Base-by-base conservation (phyloP, 1,284 basidiomycete species). In the Cryptococcus hybrid region DNA sequence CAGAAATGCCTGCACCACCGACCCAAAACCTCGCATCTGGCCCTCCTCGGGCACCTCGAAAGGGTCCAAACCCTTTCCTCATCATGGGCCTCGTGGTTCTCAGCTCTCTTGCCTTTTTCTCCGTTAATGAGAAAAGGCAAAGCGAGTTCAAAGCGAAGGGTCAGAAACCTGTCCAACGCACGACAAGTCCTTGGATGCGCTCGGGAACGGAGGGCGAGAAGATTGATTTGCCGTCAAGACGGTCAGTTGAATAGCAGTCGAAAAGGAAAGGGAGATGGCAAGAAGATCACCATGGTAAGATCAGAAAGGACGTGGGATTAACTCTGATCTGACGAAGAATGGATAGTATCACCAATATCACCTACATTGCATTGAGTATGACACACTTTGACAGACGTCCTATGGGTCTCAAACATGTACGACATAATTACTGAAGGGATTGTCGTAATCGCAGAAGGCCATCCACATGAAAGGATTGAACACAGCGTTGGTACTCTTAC, bases 11-110 rank as follows among this genome's bases (percentile, higher is more conserved):
- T 30, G 4, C 30, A 4, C 30, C 30, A 30, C 30, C 30, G 4
- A 30, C 11, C 50, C 47, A 7, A 35, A 15, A 12, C 47, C 47
- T 47, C 47, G 47, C 18, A 9, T 47, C 12, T n/a, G 47, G 40
- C 40, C 50, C 56, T 12, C 40, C 11, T 12, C 43, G 59, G 13
- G 49, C 56, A 40, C 65, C 71, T 12, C 59, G 59, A 5, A 61
- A 59, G 40, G 72, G 69, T 38, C 75, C 75, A 1, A 73, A 75
- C 56, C 68, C 69, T 3, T 58, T 71, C 52, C 50, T 77, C 11
- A 47, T 77, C 38, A 61, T 69, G 18, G 75, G 71, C 37, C 53
- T 77, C 34, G 62, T 69, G 30, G 67, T 67, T 43, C 46, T 64
- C 11, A 64, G 64, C 13, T 63, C 67, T 3, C 58, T 56, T 2